Conservation (phyloP, 345 rosid species). For the Cochlearia excelsa region DNA sequence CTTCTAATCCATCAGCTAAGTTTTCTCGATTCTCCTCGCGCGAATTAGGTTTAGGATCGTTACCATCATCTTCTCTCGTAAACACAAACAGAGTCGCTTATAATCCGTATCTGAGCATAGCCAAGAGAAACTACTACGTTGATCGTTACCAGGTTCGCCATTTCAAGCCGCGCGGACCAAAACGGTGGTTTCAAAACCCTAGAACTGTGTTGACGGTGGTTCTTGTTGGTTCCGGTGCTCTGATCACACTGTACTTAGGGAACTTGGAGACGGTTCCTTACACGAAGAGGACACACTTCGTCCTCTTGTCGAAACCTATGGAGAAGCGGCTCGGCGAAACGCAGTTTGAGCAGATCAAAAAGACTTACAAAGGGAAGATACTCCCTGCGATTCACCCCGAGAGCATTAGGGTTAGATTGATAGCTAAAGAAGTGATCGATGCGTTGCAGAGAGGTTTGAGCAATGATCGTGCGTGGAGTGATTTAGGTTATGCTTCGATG, state of each 20-base stretch:
- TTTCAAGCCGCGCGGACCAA: conserved; percentile 70
- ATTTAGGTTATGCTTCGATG: conserved; percentile 59
- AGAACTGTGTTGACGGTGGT: conserved; percentile 48
- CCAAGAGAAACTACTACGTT: conserved; percentile 66
- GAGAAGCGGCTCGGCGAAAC: conserved; percentile 69
- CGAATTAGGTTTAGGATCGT: neutral
- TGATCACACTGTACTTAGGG: conserved; percentile 60
- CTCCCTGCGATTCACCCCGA: conserved; percentile 83
- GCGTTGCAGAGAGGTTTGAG: conserved; percentile 81
- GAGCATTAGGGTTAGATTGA: conserved; percentile 66
- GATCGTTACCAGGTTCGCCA: conserved; percentile 62
- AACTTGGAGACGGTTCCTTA: conserved; percentile 81
- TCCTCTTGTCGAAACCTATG: conserved; percentile 59
- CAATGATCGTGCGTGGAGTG: conserved; percentile 68
- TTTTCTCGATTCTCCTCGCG: conserved; percentile 40
- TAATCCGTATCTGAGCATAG: conserved; percentile 30
- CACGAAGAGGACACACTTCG: conserved; percentile 75
- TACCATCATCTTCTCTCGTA: conserved; percentile 20
- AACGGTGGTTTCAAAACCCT: conserved; percentile 68
- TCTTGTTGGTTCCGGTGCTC: conserved; percentile 52
- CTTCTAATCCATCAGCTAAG: conserved; percentile 38
- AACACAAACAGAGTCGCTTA: conserved; percentile 19
- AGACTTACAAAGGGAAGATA: conserved; percentile 56
- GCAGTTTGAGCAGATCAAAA: conserved; percentile 62
- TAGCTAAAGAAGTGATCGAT: conserved; percentile 65